These are phyloP conservation scores for Poa pratensis DNA, from an alignment of 176 grass and related monocot species.

Conservation along the genomic window DNA sequence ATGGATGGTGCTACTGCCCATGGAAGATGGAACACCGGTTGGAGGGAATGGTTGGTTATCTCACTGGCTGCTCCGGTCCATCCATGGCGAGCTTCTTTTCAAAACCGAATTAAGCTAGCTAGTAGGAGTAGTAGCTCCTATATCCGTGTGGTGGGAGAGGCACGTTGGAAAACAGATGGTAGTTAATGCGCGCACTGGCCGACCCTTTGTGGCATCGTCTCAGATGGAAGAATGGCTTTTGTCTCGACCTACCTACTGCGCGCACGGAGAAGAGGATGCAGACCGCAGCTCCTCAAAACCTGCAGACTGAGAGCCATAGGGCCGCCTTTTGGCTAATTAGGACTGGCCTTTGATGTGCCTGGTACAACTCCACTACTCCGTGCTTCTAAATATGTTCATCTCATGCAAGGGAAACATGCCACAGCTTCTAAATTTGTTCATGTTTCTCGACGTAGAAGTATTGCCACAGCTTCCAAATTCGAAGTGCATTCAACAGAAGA, in stretches of 20 bases:
- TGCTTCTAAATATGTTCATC: no score
- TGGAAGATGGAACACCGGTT: not conserved
- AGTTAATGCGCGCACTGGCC: conserved; percentile 12
- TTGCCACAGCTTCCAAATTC: not conserved
- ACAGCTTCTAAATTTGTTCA: not conserved
- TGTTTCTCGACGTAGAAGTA: not conserved
- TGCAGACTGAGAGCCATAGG: not conserved
- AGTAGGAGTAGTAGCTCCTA: no score
- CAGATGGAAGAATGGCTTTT: conserved; percentile 14
- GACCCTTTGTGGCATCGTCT: conserved; percentile 7
- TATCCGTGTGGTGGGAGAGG: not conserved
- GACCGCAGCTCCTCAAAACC: conserved; percentile 17
- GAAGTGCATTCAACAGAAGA: not conserved
- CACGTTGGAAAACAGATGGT: conserved; percentile 14
- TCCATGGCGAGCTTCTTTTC: not conserved
- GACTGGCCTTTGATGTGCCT: no score
- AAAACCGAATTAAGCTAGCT: not conserved
- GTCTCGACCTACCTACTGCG: not conserved
- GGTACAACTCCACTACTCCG: no score
- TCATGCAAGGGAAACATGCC: no score
- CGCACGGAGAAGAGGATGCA: not conserved
- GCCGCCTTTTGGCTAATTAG: not conserved
- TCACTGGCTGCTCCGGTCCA: not conserved
- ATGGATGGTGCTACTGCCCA: not conserved
- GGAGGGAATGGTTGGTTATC: not conserved